Base-by-base conservation (phyloP, 2,329 filamentous ascomycete species). In the Diaporthe eres region DNA sequence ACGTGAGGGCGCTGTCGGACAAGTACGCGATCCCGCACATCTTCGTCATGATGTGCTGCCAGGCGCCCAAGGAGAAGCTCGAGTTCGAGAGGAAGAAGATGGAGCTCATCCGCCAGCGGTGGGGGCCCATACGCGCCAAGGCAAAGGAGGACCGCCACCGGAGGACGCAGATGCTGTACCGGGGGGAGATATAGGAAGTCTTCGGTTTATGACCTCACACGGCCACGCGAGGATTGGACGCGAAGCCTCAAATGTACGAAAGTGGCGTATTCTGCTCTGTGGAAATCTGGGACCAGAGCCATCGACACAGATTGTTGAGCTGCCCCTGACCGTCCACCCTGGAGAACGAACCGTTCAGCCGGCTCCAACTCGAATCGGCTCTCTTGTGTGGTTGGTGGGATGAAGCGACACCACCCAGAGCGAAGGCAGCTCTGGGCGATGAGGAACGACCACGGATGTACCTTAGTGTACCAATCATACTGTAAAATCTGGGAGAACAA, bases 21-120 rank as follows among this genome's bases (percentile, higher is more conserved):
- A 88, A 88, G 81, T 93, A 88, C 82, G 82, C 87, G 71, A 92
- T 91, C 86, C 88, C 87, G 49, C 83, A 85, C 25, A 81, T 88
- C 61, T 92, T 93, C 79, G 86, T 93, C 75, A 88, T 89, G 82
- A 90, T 92, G 83, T 90, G 88, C 80, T 88, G 87, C 80, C 85
- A 87, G 73, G 85, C 90, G 31, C 84, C 86, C 49, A 76, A 79
- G 8, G 86, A 87, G 80, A 88, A 92, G 83, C 83, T 85, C 77
- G 82, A 86, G 73, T 85, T 82, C 78, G 82, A 90, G 73, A 82
- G 82, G 80, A 84, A 82, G 74, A 86, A 86, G 81, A 77, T 87
- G 77, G 87, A 89, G 75, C 85, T 85, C 49, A 85, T 88, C 75
- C 87, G 87, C 84, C 84, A 85, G n/a, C 83, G 87, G 71, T 93